These are phyloP conservation scores for Herpotrichia juniperi DNA, from an alignment of 2,329 filamentous ascomycete species.

Conservation along the genomic window DNA sequence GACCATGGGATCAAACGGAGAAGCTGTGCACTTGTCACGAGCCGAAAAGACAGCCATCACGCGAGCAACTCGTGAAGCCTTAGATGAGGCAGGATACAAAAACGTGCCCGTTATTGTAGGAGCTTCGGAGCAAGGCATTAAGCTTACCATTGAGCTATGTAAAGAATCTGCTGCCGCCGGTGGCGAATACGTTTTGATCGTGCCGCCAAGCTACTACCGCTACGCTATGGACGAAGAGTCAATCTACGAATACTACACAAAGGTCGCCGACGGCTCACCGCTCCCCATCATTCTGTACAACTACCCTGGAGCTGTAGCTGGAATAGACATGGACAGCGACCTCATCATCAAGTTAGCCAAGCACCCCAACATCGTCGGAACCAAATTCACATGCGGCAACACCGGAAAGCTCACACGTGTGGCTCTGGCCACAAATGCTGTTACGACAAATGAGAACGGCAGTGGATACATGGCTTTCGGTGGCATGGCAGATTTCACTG, in stretches of 20 bases:
- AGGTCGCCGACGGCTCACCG: conserved; percentile 76
- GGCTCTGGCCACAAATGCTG: conserved; percentile 72
- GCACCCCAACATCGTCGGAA: conserved; percentile 85
- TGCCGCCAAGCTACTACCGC: conserved; percentile 85
- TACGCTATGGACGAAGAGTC: conserved; percentile 75
- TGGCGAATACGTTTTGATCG: conserved; percentile 78
- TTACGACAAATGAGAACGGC: conserved; percentile 62
- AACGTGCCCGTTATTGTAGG: conserved; percentile 82
- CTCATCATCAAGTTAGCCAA: conserved; percentile 78
- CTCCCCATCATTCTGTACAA: conserved; percentile 88
- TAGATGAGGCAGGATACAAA: conserved; percentile 79
- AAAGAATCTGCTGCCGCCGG: conserved; percentile 70
- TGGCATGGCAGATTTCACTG: conserved; percentile 85
- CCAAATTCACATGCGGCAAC: conserved; percentile 91
- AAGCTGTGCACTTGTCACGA: conserved; percentile 82
- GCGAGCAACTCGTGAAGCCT: conserved; percentile 76
- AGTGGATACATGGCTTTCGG: conserved; percentile 80
- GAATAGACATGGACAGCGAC: conserved; percentile 90
- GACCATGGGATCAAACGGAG: conserved; percentile 88
- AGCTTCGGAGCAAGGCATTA: conserved; percentile 80
- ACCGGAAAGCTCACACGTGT: conserved; percentile 88
- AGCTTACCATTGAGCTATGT: conserved; percentile 77
- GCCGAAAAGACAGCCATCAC: conserved; percentile 79
- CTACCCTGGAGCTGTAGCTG: conserved; percentile 85
- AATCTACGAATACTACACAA: conserved; percentile 74